Evolutionary conservation across 139 green algal species (phyloP).

Genomic region (Chlamydomonas incerta): DNA sequence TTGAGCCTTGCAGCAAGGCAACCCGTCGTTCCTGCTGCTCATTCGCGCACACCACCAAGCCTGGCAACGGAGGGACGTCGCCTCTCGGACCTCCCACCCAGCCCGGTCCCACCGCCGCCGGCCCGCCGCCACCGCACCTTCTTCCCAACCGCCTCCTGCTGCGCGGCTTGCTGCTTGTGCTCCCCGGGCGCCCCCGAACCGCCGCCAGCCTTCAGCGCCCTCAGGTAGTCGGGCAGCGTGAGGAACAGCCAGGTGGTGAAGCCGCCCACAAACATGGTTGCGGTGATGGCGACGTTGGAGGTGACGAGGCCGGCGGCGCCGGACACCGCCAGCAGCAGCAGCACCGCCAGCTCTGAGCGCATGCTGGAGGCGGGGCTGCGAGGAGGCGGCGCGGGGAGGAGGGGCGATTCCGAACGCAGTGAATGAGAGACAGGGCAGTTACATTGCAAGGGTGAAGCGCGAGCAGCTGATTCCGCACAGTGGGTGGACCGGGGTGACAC

Average conservation of each 20-base stretch:
- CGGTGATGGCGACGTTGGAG: neutral
- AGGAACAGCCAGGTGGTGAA: constrained; percentile 17
- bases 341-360: constrained; percentile 11
- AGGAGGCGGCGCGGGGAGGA: no score
- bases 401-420: no score
- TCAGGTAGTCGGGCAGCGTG: constrained; percentile 4
- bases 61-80: no score
- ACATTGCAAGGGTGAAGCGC: no score
- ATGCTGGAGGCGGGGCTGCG: neutral
- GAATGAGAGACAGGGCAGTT: no score
- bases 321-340: constrained; percentile 26
- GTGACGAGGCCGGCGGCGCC: constrained; percentile 17
- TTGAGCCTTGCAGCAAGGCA: no score
- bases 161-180: neutral
- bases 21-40: constrained; percentile 13
- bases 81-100: no score
- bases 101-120: no score
- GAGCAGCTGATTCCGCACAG: no score
- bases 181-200: neutral
- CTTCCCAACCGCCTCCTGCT: neutral
- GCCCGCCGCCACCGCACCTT: neutral
- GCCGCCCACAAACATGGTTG: constrained; percentile 36
- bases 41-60: neutral
- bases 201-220: no score
- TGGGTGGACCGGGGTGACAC: no score